Evolutionary conservation across 495 filamentous ascomycete genomes (phyloP), one percentile per base, ranked within the genome.

Genomic region (Lasiosphaeria miniovina): DNA sequence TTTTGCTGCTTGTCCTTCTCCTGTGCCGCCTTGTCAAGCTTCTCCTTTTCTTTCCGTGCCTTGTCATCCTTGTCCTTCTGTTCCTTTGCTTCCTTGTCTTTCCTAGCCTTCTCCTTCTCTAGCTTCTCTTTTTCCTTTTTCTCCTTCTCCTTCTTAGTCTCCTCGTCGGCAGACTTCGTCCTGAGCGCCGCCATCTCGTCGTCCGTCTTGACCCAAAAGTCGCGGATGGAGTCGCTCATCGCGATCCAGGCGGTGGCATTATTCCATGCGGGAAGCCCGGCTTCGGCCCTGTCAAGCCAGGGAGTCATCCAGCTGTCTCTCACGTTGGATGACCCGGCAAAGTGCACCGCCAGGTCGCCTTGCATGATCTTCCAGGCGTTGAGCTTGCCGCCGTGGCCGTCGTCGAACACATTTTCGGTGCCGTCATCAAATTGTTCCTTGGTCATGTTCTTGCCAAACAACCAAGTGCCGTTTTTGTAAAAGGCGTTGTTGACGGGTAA

Each of bases 401-500:
- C 66, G 41, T 69, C 49, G 46, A 34, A 62, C 34, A 67, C 56
- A 10, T 62, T 52, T 12, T 33, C 57, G 4, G 66, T 69, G 12
- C 66, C 66, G n/a, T 64, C 61, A 50, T 69, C 66, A 15, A 69
- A 67, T 51, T 55, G 53, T 11, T 43, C 58, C 10, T 61, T 56
- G 4, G 52, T 51, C 66, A 69, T 69, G 36, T 64, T 58, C 52
- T 64, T 57, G 55, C 46, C 59, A 58, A 67, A 67, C 12, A 69
- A 36, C 66, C 66, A 69, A 9, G 57, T 64, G 33, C 66, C 66
- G 54, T 58, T 58, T 49, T 60, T 58, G 54, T 32, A 61, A 36
- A 69, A 69, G 43, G 66, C 66, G 45, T 67, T 64, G 64, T 69
- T 69, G 45, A 69, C 62, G 15, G 66, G 66, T 36, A 69, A 49